Evolutionary conservation across 768 basidiomycete species (phyloP).

Genomic region (Panellus pusillus): DNA sequence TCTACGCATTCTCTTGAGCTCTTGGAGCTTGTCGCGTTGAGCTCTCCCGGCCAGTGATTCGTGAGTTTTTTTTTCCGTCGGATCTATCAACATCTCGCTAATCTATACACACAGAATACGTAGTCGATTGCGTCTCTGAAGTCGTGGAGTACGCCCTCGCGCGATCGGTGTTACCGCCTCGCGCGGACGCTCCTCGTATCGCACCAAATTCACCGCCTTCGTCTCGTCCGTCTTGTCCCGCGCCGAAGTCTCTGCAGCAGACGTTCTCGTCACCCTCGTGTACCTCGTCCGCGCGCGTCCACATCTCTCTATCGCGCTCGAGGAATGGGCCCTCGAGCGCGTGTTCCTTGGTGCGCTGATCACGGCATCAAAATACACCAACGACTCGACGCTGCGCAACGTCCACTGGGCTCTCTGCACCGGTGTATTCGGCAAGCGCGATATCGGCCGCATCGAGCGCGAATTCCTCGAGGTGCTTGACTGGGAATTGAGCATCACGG

Average conservation of each 20-base stretch:
- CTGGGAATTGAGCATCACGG: conserved; percentile 66
- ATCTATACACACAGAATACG: conserved; percentile 50
- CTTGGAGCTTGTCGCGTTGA: conserved; percentile 66
- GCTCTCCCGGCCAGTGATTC: conserved; percentile 59
- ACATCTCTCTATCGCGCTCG: conserved; percentile 77
- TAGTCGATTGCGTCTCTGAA: conserved; percentile 67
- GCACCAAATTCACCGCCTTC: conserved; percentile 63
- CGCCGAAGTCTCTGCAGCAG: conserved; percentile 71
- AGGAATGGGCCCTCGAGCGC: conserved; percentile 86
- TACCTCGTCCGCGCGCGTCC: conserved; percentile 78
- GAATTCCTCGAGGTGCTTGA: conserved; percentile 81
- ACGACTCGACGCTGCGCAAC: conserved; percentile 89
- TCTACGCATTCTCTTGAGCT: conserved; percentile 63
- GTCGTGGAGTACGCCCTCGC: conserved; percentile 78
- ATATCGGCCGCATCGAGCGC: conserved; percentile 78
- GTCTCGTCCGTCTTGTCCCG: conserved; percentile 67
- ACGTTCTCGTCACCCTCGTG: conserved; percentile 68
- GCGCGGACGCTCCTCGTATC: conserved; percentile 24
- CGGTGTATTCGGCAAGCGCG: conserved; percentile 78
- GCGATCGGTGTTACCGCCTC: conserved; percentile 41
- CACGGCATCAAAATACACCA: conserved; percentile 84
- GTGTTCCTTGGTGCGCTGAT: conserved; percentile 92
- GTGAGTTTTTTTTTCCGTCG: conserved; percentile 40
- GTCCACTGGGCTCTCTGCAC: conserved; percentile 88
- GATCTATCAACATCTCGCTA: neutral